These are phyloP conservation scores for Arthrobotrys sinensis DNA, from an alignment of 2,329 filamentous ascomycete genomes.

Conservation along the genomic window DNA sequence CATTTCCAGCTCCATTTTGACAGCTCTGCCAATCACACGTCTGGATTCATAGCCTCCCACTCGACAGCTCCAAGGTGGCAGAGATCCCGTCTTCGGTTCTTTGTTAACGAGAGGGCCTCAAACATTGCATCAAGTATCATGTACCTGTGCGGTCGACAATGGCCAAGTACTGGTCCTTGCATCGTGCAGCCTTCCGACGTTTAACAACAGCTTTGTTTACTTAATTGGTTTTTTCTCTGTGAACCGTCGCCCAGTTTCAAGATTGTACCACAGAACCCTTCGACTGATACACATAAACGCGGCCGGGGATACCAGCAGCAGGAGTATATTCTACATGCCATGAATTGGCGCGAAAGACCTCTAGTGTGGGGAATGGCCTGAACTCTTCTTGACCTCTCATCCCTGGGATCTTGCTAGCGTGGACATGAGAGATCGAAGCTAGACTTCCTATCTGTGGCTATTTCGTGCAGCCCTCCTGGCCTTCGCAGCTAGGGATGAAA, in stretches of 20 bases:
- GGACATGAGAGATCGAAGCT: conserved; percentile 58
- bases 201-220: conserved; percentile 11
- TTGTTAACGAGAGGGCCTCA: conserved; percentile 54
- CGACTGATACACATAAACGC: conserved; percentile 19
- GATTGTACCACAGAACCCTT: conserved; percentile 58
- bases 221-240: conserved; percentile 32
- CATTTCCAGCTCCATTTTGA: conserved; percentile 31
- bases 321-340: conserved; percentile 12
- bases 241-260: conserved; percentile 55
- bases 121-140: conserved; percentile 43
- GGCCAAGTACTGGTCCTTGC: conserved; percentile 56
- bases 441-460: conserved; percentile 60
- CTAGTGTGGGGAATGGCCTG: conserved; percentile 30
- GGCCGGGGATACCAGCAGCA: neutral
- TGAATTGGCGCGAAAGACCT: neutral
- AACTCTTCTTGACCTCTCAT: conserved; percentile 44
- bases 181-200: conserved; percentile 43
- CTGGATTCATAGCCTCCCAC: conserved; percentile 5
- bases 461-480: conserved; percentile 60
- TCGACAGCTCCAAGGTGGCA: conserved; percentile 36
- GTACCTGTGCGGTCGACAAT: conserved; percentile 46
- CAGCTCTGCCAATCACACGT: conserved; percentile 52
- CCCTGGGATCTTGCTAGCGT: conserved; percentile 46
- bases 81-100: conserved; percentile 60
- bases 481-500: conserved; percentile 59